A percentile compares a stretch with the other conserved stretches of the same genome.
phyloP scores from a whole-genome alignment of 2,329 filamentous ascomycete species.

The Phaeoacremonium minimum region DNA sequence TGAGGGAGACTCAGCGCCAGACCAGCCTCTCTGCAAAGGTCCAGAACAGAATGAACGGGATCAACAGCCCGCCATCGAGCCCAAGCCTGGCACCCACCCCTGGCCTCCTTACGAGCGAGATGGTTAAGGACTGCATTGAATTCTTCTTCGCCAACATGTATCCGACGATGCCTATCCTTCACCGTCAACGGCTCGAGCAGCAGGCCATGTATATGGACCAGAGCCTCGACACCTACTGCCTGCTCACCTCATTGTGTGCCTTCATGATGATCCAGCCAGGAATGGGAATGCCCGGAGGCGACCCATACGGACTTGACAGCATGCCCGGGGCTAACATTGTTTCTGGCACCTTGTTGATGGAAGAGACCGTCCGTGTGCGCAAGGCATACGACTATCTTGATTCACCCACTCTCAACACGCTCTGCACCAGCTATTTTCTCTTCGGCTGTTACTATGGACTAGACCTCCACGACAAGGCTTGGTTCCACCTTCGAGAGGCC shows the following conservation, averaged over 20 bases:
- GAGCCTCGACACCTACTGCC: slow-evolving; percentile 58
- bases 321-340: slow-evolving; percentile 57
- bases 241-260: slow-evolving; percentile 60
- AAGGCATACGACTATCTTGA: slow-evolving; percentile 59
- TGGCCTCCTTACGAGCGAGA: slow-evolving; percentile 55
- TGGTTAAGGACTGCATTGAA: slow-evolving; percentile 61
- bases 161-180: slow-evolving; percentile 57
- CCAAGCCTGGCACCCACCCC: slow-evolving; percentile 49
- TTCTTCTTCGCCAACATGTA: slow-evolving; percentile 69
- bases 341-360: slow-evolving; percentile 61
- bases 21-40: slow-evolving; percentile 59
- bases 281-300: slow-evolving; percentile 54
- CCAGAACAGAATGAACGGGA: slow-evolving; percentile 55
- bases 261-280: slow-evolving; percentile 68
- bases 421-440: slow-evolving; percentile 75
- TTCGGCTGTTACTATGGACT: slow-evolving; percentile 69
- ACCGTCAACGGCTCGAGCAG: slow-evolving; percentile 53
- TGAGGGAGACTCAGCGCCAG: slow-evolving; percentile 65
- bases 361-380: slow-evolving; percentile 62
- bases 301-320: slow-evolving; percentile 52
- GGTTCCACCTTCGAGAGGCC: slow-evolving; percentile 75
- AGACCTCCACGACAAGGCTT: slow-evolving; percentile 71
- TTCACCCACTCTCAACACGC: slow-evolving; percentile 47
- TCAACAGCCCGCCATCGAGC: slow-evolving; percentile 41
- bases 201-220: slow-evolving; percentile 58